A percentile compares a stretch with the other conserved stretches of the same genome.
These are phyloP conservation scores for Biscutella laevigata DNA, from an alignment of 441 rosid species.

Conservation along the genomic window DNA sequence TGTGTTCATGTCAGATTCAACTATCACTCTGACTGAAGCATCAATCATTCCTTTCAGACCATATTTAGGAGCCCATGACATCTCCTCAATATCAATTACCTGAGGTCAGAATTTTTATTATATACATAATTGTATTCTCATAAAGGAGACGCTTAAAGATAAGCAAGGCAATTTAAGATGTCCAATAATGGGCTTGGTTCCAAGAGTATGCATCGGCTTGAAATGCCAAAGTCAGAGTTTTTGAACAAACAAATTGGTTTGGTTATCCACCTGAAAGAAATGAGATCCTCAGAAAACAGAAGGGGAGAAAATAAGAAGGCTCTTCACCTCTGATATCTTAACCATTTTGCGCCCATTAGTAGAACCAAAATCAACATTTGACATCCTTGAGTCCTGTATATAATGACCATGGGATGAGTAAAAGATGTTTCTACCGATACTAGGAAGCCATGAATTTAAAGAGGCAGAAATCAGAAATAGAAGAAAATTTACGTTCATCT, in stretches of 20 bases:
- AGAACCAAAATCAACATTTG: conserved; percentile 73
- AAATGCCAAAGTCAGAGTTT: neutral
- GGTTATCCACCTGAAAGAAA: conserved; percentile 2
- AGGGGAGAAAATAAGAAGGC: conserved; percentile 7
- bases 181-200: neutral
- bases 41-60: conserved; percentile 97
- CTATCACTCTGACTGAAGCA: conserved; percentile 73
- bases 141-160: neutral
- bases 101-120: conserved; percentile 22
- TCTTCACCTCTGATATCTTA: conserved; percentile 65
- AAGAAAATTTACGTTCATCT: neutral
- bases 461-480: neutral
- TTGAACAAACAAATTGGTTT: neutral
- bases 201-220: conserved; percentile 1
- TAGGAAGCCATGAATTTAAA: neutral
- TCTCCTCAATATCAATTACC: conserved; percentile 97
- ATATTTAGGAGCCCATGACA: conserved; percentile 97
- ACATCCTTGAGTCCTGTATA: conserved; percentile 45
- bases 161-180: neutral
- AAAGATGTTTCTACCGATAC: conserved; percentile 3
- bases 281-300: conserved; percentile 2
- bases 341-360: conserved; percentile 45
- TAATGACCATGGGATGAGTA: conserved; percentile 15
- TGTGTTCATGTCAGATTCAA: conserved; percentile 44
- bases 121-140: conserved; percentile 3